Percentiles rank a stretch among this genome's conserved stretches.
Evolutionary conservation across 2,329 filamentous ascomycete genomes (phyloP).

Genomic region (Apiospora phragmitis): DNA sequence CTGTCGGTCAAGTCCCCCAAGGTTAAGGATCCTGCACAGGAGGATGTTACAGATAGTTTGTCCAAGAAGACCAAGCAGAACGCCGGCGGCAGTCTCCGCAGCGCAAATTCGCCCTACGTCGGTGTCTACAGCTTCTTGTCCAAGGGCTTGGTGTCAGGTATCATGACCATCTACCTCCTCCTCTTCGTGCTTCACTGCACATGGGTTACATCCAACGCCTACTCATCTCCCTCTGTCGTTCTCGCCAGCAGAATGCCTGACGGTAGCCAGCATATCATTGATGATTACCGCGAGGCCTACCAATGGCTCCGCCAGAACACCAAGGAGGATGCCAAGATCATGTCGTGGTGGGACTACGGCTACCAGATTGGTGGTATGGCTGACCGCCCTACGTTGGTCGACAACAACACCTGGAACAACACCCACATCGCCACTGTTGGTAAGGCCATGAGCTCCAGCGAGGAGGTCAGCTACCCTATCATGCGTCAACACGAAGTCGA

Average conservation of each 20-base stretch:
- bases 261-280: conserved; percentile 96
- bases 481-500: conserved; percentile 98
- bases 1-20: conserved; percentile 66
- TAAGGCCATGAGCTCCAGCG: conserved; percentile 96
- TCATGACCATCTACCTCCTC: conserved; percentile 77
- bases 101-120: conserved; percentile 70
- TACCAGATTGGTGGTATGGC: conserved; percentile 99
- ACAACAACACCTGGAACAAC: conserved; percentile 99
- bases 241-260: conserved; percentile 90
- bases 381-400: conserved; percentile 91
- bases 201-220: conserved; percentile 98
- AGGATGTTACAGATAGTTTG: conserved; percentile 51
- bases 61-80: conserved; percentile 55
- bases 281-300: conserved; percentile 98
- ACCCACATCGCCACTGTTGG: conserved; percentile 98
- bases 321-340: conserved; percentile 90
- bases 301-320: conserved; percentile 99
- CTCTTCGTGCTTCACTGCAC: conserved; percentile 97
- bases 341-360: conserved; percentile 99
- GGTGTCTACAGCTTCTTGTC: conserved; percentile 83
- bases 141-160: conserved; percentile 73
- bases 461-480: conserved; percentile 98
- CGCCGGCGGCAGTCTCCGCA: conserved; percentile 60
- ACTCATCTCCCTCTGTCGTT: conserved; percentile 96
- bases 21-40: conserved; percentile 43